Evolutionary conservation across 345 rosid species (phyloP), one percentile per base, ranked within the genome.

Genomic region (Gossypium longicalyx): DNA sequence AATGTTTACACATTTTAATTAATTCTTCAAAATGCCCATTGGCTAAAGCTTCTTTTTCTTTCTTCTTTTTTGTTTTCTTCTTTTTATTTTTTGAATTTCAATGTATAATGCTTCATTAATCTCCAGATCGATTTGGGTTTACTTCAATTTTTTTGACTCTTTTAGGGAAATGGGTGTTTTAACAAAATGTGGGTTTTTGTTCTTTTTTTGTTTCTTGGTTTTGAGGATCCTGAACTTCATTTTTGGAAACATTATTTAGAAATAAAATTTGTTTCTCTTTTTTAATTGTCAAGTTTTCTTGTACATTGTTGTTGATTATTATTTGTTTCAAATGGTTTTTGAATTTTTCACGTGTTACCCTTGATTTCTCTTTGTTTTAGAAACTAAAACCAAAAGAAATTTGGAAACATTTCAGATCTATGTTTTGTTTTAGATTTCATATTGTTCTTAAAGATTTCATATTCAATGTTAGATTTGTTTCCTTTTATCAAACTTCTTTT

Each of bases 201-300:
- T 10, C 53, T 23, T 65, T 57, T 34, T 34, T 5, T 5, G 7
- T 34, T 34, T 34, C 72, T 57, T 77, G 23, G 65, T 19, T 65
- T 66, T 43, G 3, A 20, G 15, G 22, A 47, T 44, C 59, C 72
- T 76, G 64, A 68, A 49, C 19, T 19, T 45, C 74, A 77, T 74
- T 49, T 77, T 70, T 74, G 83, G 76, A 70, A 74, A 80, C 77
- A 60, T 52, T 73, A 17, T 53, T 38, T 43, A 22, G 77, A 56
- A 17, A 12, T 25, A 47, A 59, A 44, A 4, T 56, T 56, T 59
- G 22, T 60, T 76, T 57, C 52, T 29, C 41, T 34, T 53, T 76
- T 76, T 20, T 45, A 38, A 38, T 63, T 29, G 61, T 5, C 61
- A 52, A 48, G 49, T 69, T 70, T 48, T 17, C 20, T 12, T 48